Conservation (phyloP, 2,329 filamentous ascomycete species). For the Colletotrichum higginsianum region DNA sequence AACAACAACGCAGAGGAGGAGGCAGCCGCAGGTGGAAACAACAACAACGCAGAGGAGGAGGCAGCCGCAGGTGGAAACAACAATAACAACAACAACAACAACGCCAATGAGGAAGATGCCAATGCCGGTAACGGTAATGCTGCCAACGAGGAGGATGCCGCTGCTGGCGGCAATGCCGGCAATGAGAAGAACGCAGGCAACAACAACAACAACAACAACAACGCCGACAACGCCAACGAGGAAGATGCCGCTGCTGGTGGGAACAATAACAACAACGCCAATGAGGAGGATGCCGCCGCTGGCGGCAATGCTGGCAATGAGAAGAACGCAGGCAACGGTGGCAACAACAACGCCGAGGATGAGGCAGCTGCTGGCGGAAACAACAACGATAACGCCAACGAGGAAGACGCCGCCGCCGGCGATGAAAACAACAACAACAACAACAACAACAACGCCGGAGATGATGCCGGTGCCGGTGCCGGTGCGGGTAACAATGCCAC, state of each 20-base stretch:
- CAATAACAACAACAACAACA: not conserved
- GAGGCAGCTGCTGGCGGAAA: not conserved
- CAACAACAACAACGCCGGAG: not conserved
- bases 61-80: not conserved
- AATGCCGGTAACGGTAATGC: not conserved
- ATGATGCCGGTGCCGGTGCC: not conserved
- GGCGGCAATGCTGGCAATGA: not conserved
- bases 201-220: not conserved
- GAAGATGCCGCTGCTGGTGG: constrained; percentile 5
- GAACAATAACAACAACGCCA: not conserved
- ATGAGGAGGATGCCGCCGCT: not conserved
- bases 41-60: not conserved
- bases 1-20: not conserved
- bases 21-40: not conserved
- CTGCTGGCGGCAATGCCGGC: not conserved
- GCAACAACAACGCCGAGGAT: not conserved
- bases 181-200: not conserved
- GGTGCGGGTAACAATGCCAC: not conserved
- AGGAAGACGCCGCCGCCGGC: not conserved
- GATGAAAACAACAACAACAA: constrained; percentile 6
- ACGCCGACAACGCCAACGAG: not conserved
- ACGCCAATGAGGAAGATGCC: not conserved
- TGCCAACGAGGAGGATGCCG: not conserved
- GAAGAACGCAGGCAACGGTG: not conserved
- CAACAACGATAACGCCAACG: constrained; percentile 6